Evolutionary conservation across 176 grass and related monocot species (phyloP).

Genomic region (Oryza coarctata): DNA sequence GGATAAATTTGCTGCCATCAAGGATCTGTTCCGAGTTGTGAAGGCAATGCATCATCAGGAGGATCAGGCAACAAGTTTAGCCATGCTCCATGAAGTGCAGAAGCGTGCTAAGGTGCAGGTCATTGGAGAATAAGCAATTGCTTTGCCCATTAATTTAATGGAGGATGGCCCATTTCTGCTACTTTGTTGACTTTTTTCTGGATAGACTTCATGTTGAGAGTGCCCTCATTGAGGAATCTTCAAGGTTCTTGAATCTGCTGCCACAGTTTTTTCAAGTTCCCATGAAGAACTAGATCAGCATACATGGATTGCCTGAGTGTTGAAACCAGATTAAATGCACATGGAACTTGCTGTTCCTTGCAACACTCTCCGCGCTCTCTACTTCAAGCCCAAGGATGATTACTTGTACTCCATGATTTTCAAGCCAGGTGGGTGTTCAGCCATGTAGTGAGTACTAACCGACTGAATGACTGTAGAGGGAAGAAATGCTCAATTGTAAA

Average conservation of each 20-base stretch:
- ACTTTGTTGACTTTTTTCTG: neutral
- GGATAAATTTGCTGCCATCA: constrained; percentile 47
- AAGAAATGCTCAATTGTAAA: constrained; percentile 11
- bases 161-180: neutral
- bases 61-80: constrained; percentile 41
- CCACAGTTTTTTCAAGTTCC: neutral
- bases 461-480: neutral
- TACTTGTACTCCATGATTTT: constrained; percentile 4
- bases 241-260: neutral
- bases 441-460: neutral
- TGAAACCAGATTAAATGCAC: neutral
- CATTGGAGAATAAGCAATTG: constrained; percentile 25
- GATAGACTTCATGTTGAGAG: constrained; percentile 9
- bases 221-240: neutral
- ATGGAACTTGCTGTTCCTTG: neutral
- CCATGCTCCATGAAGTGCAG: constrained; percentile 50
- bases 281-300: neutral
- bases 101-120: constrained; percentile 52
- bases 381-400: neutral
- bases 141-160: neutral
- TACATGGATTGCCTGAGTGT: neutral
- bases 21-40: constrained; percentile 39
- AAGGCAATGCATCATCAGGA: constrained; percentile 32
- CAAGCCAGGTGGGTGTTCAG: neutral
- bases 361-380: neutral